A percentile compares a stretch with the other conserved stretches of the same genome.
Evolutionary conservation across 2,329 filamentous ascomycete genomes (phyloP).

Genomic region (Mycosphaerella arachidis): DNA sequence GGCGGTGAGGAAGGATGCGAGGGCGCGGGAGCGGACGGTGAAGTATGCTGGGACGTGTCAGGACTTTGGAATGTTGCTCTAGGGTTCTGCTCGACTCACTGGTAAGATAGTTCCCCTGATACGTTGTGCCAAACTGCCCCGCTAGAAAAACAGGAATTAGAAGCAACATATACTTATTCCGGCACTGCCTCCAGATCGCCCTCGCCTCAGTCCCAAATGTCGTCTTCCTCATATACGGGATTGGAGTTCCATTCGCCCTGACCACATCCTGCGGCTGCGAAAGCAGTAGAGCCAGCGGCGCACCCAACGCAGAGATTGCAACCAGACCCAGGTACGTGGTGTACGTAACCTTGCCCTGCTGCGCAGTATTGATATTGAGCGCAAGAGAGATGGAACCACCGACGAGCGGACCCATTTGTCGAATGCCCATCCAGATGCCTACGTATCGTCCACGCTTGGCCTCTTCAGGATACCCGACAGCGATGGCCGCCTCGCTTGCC

Average conservation of each 20-base stretch:
- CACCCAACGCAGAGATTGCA: slow-evolving; percentile 35
- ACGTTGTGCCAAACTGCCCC: slow-evolving; percentile 42
- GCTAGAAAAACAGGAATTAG: slow-evolving; percentile 39
- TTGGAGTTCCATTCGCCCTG: slow-evolving; percentile 37
- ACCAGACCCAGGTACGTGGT: slow-evolving; percentile 44
- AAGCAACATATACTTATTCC: slow-evolving; percentile 34
- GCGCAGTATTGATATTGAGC: slow-evolving; percentile 44
- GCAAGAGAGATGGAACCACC: slow-evolving; percentile 47
- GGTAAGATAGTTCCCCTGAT: slow-evolving; percentile 46
- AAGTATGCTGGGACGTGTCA: slow-evolving; percentile 36
- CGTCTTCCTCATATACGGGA: slow-evolving; percentile 34
- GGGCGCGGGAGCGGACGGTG: slow-evolving; percentile 43
- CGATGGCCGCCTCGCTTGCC: slow-evolving; percentile 48
- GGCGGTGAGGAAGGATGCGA: slow-evolving; percentile 42
- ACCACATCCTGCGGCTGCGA: slow-evolving; percentile 40
- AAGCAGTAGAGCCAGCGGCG: slow-evolving; percentile 38
- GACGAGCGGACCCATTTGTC: slow-evolving; percentile 47
- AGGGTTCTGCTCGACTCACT: neutral
- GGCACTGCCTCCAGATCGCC: slow-evolving; percentile 34
- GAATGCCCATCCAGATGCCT: slow-evolving; percentile 43
- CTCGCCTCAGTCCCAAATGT: slow-evolving; percentile 36
- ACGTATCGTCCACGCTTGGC: slow-evolving; percentile 43
- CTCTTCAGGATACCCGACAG: slow-evolving; percentile 47
- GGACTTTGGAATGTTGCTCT: neutral
- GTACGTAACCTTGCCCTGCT: slow-evolving; percentile 32